A percentile compares a stretch with the other conserved stretches of the same genome.
Conservation (phyloP, 2,329 filamentous ascomycete genomes). For the Hymenoscyphus scutula region DNA sequence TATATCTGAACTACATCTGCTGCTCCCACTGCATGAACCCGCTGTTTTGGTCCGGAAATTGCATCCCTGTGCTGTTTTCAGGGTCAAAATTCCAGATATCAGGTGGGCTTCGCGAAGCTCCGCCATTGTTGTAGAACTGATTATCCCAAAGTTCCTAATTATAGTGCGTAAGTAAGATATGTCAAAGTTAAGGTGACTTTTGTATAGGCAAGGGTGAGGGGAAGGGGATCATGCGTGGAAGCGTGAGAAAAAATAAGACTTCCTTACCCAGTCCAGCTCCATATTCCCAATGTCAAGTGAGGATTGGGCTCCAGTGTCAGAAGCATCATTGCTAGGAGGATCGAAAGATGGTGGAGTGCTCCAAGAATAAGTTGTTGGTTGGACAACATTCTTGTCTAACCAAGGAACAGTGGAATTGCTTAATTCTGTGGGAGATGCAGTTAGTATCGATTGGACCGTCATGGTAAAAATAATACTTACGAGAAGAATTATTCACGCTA, state of each 20-base stretch:
- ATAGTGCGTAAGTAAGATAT: not conserved
- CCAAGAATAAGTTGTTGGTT: not conserved
- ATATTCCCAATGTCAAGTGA: not conserved
- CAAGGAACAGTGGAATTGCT: not conserved
- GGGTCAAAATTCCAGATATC: constrained; percentile 19
- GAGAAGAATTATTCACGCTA: not conserved
- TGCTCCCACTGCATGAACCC: constrained; percentile 9
- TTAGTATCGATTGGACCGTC: not conserved
- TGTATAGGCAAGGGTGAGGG: no score
- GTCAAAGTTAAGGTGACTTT: not conserved
- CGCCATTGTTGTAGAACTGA: constrained; percentile 16
- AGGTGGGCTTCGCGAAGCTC: constrained; percentile 11
- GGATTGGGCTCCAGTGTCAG: not conserved
- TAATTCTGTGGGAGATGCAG: not conserved
- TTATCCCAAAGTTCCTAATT: constrained; percentile 25
- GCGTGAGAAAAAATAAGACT: not conserved
- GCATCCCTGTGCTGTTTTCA: not conserved
- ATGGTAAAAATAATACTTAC: not conserved
- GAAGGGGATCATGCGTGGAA: no score
- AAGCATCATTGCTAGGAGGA: not conserved
- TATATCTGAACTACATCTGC: not conserved
- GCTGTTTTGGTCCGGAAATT: not conserved
- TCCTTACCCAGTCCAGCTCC: constrained; percentile 26
- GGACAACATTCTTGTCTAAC: constrained; percentile 1
- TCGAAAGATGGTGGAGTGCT: not conserved